Conservation (phyloP, 257 asterid species). For the Marsdenia floribunda region DNA sequence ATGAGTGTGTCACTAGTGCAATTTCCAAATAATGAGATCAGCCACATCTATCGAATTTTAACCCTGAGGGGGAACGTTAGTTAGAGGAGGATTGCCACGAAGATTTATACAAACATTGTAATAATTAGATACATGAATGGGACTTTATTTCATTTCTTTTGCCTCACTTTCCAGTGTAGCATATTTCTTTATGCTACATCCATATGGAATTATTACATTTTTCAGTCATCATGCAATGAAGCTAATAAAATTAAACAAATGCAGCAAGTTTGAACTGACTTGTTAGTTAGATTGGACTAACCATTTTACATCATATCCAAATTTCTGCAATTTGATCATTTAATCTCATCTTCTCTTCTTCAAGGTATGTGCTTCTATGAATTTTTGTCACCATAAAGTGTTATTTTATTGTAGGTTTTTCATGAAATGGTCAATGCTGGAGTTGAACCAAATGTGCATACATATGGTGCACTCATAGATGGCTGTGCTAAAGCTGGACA, state of each 20-base stretch:
- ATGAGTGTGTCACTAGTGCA: background rate
- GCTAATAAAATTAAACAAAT: background rate
- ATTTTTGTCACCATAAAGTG: constrained; percentile 7
- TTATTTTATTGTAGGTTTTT: constrained; percentile 59
- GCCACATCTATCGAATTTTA: background rate
- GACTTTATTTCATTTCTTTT: background rate
- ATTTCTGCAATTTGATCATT: background rate
- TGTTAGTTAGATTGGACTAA: background rate
- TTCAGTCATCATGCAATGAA: background rate
- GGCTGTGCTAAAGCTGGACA: constrained; percentile 99
- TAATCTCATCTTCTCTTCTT: background rate
- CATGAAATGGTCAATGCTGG: constrained; percentile 98
- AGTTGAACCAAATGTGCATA: constrained; percentile 90
- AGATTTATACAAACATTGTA: background rate
- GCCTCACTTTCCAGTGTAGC: background rate
- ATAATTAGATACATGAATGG: background rate
- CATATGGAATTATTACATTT: background rate
- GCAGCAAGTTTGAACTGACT: background rate
- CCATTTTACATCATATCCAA: background rate
- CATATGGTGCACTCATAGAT: constrained; percentile 92
- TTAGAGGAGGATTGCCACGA: background rate
- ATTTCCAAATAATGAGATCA: background rate
- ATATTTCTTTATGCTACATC: background rate
- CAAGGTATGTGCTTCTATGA: background rate
- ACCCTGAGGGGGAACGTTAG: background rate